These are phyloP conservation scores for Candida ulmi DNA, from an alignment of 805 yeast species.

Conservation along the genomic window DNA sequence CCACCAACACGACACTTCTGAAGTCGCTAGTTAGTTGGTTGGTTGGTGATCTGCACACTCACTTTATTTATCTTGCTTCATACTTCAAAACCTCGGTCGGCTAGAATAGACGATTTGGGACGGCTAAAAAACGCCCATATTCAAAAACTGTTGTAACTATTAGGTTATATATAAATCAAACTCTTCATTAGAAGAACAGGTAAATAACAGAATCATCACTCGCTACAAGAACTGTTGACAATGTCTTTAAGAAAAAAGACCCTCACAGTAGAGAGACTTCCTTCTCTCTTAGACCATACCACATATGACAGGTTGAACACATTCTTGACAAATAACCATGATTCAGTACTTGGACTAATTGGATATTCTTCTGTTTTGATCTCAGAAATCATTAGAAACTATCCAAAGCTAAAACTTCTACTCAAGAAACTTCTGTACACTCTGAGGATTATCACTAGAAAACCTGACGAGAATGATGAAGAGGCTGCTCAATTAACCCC, in stretches of 20 bases:
- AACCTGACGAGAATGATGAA: background rate
- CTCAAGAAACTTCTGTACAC: slow-evolving; percentile 9
- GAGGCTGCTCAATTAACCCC: slow-evolving; percentile 2
- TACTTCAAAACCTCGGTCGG: no score
- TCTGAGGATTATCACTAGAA: slow-evolving; percentile 3
- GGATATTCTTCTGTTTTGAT: slow-evolving; percentile 10
- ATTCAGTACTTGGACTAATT: slow-evolving; percentile 11
- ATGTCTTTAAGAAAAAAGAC: background rate
- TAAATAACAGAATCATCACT: no score
- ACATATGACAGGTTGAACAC: slow-evolving; percentile 5
- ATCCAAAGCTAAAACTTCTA: slow-evolving; percentile 11
- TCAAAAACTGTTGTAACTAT: no score
- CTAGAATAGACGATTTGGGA: no score
- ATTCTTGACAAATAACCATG: slow-evolving; percentile 10
- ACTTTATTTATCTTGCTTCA: no score
- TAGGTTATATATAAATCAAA: no score
- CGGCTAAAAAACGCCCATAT: no score
- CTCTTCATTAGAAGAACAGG: no score
- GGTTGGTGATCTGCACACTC: no score
- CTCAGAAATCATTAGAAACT: slow-evolving; percentile 11
- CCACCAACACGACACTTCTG: no score
- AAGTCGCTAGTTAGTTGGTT: no score
- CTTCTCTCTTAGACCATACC: slow-evolving; percentile 2
- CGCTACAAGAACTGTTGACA: no score
- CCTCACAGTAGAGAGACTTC: background rate